These are phyloP conservation scores for Ascobolus immersus DNA, from an alignment of 495 filamentous ascomycete species.

Conservation along the genomic window DNA sequence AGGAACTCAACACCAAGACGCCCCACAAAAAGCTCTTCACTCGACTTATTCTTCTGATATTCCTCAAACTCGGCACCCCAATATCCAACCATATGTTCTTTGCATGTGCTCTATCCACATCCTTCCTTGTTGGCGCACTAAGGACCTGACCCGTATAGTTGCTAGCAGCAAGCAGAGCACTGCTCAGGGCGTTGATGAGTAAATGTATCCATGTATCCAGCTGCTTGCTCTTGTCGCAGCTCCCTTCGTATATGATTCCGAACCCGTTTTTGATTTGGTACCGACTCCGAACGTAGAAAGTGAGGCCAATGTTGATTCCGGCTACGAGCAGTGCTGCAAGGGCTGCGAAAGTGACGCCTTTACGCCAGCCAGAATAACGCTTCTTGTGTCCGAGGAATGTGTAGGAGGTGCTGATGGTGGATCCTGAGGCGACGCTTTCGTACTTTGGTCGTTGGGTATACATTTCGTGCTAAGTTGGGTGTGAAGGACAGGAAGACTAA, in stretches of 20 bases:
- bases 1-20: conserved; percentile 6
- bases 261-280: too few species aligned
- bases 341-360: too few species aligned
- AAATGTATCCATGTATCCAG: conserved; percentile 8
- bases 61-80: conserved; percentile 14
- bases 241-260: conserved; percentile 6
- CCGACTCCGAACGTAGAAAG: too few species aligned
- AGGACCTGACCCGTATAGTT: conserved; percentile 15
- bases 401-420: too few species aligned
- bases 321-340: too few species aligned
- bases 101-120: conserved; percentile 13
- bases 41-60: conserved; percentile 7
- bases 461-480: too few species aligned
- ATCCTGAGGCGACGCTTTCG: too few species aligned
- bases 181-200: conserved; percentile 12
- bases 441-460: too few species aligned
- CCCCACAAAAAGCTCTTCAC: conserved; percentile 7
- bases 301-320: too few species aligned
- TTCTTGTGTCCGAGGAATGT: too few species aligned
- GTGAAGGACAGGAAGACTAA: too few species aligned
- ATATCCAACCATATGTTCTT: conserved; percentile 12
- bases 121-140: conserved; percentile 12
- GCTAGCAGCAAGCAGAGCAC: conserved; percentile 12
- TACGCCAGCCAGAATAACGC: too few species aligned
- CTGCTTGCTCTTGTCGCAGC: conserved; percentile 6